Base-by-base conservation (phyloP, 371 early-diverging fungal genomes). In the Paraphysoderma sedebokerense region DNA sequence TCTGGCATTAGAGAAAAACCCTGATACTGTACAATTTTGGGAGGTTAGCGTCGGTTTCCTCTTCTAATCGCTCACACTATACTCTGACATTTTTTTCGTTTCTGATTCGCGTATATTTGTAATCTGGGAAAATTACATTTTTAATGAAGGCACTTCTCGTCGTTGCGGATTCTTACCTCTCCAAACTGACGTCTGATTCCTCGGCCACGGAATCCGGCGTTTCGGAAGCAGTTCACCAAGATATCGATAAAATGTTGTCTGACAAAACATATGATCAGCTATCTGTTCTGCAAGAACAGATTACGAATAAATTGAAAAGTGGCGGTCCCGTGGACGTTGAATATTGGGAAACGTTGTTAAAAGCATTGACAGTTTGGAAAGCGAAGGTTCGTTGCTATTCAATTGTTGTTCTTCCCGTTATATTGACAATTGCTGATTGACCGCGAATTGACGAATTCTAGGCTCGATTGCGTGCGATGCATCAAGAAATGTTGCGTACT, bases 321-420 rank as follows among this genome's bases (percentile, higher is more conserved):
- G 52, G 44, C 15, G 76, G 64, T 15, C 83, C 85, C 2, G 74
- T 91, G 15, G 92, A 93, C 58, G 82, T 85, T 1, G 95, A 92
- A 37, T 95, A 88, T 57, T 95, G 95, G 95, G 92, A 91, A 46
- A 77, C 79, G 0, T 59, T 84, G 12, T 57, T 89, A 34, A 74
- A 77, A 38, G 76, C 78, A 30, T 52, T 90, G 40, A 69, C 74
- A 4, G 84, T 91, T 0, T 83, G 80, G 68, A 85, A 81, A 58
- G 82, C 91, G 11, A 83, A 82, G 53, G 71, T 61, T 50, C 30
- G 47, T 24, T 24, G 17, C 6, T 40, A 22, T 36, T 37, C n/a
- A 13, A 9, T 31, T 8, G 13, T 22, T 17, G 28, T 32, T 46
- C 22, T 20, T 22, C 32, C 40, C 32, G 37, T 20, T 23, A 9